Evolutionary conservation across 495 filamentous ascomycete genomes (phyloP).

Genomic region (Lepidopterella palustris): DNA sequence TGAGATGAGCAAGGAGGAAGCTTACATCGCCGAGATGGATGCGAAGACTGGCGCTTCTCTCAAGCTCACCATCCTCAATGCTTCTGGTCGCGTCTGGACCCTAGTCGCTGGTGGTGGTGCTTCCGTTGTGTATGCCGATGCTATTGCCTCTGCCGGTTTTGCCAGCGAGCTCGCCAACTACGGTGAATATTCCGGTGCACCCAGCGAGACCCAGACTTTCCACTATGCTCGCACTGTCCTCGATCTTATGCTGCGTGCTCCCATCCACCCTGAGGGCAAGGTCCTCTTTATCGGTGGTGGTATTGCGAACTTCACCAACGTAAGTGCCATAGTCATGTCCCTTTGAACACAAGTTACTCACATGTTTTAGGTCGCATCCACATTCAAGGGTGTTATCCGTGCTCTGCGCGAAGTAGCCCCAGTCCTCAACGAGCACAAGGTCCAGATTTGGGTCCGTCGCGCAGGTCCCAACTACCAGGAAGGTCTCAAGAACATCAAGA

Average conservation of each 20-base stretch:
- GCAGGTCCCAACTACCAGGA: conserved; percentile 99
- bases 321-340: conserved; percentile 25
- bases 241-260: conserved; percentile 94
- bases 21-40: conserved; percentile 96
- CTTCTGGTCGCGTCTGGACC: conserved; percentile 90
- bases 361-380: conserved; percentile 67
- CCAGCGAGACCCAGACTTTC: conserved; percentile 96
- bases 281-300: conserved; percentile 98
- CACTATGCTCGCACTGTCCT: conserved; percentile 96
- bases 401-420: conserved; percentile 88
- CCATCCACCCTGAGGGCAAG: conserved; percentile 81
- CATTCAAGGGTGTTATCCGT: conserved; percentile 99
- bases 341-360: not conserved
- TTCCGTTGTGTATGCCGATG: conserved; percentile 97
- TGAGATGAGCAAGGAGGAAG: conserved; percentile 96
- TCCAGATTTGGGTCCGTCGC: conserved; percentile 98
- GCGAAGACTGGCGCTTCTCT: conserved; percentile 98
- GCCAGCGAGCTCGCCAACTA: conserved; percentile 98
- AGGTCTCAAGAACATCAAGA: conserved; percentile 99
- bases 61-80: conserved; percentile 94
- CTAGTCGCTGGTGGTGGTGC: conserved; percentile 98
- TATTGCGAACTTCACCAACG: conserved; percentile 99
- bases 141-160: conserved; percentile 94
- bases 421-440: conserved; percentile 88
- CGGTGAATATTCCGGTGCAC: conserved; percentile 98